phyloP scores from a whole-genome alignment of 805 yeast genomes.

The Teunomyces panamensis region DNA sequence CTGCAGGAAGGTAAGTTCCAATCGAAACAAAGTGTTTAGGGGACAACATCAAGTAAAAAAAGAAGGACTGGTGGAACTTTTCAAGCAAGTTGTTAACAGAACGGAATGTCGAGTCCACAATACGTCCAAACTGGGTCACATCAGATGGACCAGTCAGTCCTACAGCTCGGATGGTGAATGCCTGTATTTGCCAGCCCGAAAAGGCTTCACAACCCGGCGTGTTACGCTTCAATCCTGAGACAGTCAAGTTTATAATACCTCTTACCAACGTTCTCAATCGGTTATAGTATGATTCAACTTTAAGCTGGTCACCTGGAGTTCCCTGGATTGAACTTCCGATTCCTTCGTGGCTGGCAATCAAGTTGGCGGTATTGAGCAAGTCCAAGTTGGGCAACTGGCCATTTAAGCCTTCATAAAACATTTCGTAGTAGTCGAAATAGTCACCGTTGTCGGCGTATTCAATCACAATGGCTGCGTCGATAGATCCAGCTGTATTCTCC shows the following conservation, averaged over 20 bases:
- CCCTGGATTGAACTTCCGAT: slow-evolving; percentile 67
- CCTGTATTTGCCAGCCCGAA: slow-evolving; percentile 94
- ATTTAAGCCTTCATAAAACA: slow-evolving; percentile 82
- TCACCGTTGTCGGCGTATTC: slow-evolving; percentile 73
- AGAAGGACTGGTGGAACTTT: slow-evolving; percentile 95
- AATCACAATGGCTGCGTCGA: slow-evolving; percentile 83
- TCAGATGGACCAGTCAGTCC: slow-evolving; percentile 54
- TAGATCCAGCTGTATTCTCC: slow-evolving; percentile 88
- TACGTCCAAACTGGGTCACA: slow-evolving; percentile 87
- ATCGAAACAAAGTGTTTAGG: slow-evolving; percentile 85
- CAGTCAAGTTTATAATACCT: slow-evolving; percentile 67
- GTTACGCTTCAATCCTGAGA: slow-evolving; percentile 59
- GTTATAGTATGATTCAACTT: slow-evolving; percentile 46
- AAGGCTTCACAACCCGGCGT: slow-evolving; percentile 83
- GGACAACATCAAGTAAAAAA: slow-evolving; percentile 79
- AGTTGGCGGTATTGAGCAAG: slow-evolving; percentile 76
- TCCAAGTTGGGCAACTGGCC: slow-evolving; percentile 97
- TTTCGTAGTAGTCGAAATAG: slow-evolving; percentile 68
- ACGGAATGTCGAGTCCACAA: slow-evolving; percentile 82
- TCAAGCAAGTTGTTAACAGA: slow-evolving; percentile 89
- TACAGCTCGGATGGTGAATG: slow-evolving; percentile 73
- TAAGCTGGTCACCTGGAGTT: slow-evolving; percentile 44
- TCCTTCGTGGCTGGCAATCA: slow-evolving; percentile 72
- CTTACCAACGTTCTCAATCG: slow-evolving; percentile 57
- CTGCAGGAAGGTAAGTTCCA: slow-evolving; percentile 89